A percentile compares a stretch with the other conserved stretches of the same genome.
phyloP scores from a whole-genome alignment of 129 eudicot genomes.

The Erigeron canadensis region DNA sequence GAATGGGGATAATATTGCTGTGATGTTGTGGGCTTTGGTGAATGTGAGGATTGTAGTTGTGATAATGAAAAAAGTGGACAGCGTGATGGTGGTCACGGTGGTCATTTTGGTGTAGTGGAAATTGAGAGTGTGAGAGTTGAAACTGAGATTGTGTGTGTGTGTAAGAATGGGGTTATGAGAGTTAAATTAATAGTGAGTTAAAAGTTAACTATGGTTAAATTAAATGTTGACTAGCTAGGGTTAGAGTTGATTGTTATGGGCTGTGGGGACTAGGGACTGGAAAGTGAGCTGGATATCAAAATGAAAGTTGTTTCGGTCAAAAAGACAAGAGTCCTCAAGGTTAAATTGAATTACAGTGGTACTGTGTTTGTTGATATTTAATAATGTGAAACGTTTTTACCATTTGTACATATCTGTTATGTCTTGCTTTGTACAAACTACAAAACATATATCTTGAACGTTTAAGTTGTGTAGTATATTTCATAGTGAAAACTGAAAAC shows the following conservation, averaged over 20 bases:
- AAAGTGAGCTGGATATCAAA: conserved; percentile 22
- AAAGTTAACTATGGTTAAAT: conserved; percentile 31
- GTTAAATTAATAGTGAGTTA: conserved; percentile 34
- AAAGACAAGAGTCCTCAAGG: conserved; percentile 34
- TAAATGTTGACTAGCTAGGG: conserved; percentile 24
- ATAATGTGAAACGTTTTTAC: conserved; percentile 15
- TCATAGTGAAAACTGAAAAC: no score
- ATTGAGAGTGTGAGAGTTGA: conserved; percentile 6
- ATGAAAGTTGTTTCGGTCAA: conserved; percentile 32
- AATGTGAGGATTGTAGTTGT: conserved; percentile 13
- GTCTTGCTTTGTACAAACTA: no score
- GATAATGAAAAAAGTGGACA: conserved; percentile 17
- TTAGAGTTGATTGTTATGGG: conserved; percentile 14
- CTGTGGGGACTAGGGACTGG: conserved; percentile 6
- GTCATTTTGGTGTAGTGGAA: conserved; percentile 35
- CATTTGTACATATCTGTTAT: conserved; percentile 1
- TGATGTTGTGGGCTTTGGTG: conserved; percentile 35
- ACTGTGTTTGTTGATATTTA: conserved; percentile 20
- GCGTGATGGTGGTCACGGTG: conserved; percentile 22
- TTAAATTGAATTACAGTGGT: conserved; percentile 9
- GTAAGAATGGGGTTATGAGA: conserved; percentile 14
- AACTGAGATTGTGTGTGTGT: conserved; percentile 13
- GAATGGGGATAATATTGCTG: conserved; percentile 26
- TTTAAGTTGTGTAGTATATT: no score
- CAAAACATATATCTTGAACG: no score